Base-by-base conservation (phyloP, 768 basidiomycete species). In the Termitomyces sp. region DNA sequence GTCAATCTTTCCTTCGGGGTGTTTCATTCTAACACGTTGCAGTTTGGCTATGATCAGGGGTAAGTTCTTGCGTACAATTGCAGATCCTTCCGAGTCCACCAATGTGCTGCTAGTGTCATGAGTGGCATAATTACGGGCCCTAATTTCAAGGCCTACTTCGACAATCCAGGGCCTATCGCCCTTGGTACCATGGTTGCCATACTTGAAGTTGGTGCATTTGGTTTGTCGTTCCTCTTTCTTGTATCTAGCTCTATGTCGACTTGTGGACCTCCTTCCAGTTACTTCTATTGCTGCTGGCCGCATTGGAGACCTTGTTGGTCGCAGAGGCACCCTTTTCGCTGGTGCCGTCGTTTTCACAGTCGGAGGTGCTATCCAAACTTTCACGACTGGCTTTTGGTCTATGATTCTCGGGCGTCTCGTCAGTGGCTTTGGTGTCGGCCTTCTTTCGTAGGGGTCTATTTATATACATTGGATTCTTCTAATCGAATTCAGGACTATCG, bases 101-200 rank as follows among this genome's bases (percentile, higher is more conserved):
- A 55, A 45, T 38, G 28, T 19, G 11, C 32, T 24, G 21, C 21
- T 65, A 91, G 90, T 57, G 90, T 92, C 67, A 92, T 92, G 87
- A 88, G 86, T 60, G 93, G 93, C 28, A 85, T 97, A 60, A 95
- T 98, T 69, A 97, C 87, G 26, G 88, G 88, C 0, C 87, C 87
- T 21, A 80, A 91, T 68, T 92, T 93, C 71, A 81, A 77, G 60
- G 81, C 84, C 52, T 95, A 82, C 71, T 95, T 98, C 75, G 74
- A 89, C 57, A 79, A 84, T 19, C 94, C 93, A 17, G 79, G 79
- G 15, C 76, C 87, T 0, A 71, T 88, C 48, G 81, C 88, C 63
- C 70, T 93, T 22, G 94, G 93, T n/a, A 92, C 90, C 19, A 93
- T 98, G 88, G 93, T 97, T 40, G 91, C 94, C n/a, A 87, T 95